Evolutionary conservation across 2,329 filamentous ascomycete genomes (phyloP).

Genomic region (Penicillium occitanis): DNA sequence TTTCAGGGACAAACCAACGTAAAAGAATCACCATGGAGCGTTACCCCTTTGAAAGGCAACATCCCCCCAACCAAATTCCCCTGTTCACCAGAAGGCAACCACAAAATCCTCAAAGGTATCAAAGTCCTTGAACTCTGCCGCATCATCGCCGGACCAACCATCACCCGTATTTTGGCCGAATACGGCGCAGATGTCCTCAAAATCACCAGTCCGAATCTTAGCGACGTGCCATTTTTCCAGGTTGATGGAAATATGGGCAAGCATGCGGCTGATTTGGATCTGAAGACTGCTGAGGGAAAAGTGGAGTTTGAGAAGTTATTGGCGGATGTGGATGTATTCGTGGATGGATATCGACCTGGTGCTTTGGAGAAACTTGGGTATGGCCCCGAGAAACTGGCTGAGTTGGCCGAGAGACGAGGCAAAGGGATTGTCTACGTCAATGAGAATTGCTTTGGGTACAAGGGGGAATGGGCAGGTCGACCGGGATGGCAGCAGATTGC

Average conservation of each 20-base stretch:
- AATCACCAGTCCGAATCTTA: constrained; percentile 65
- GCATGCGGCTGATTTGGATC: constrained; percentile 62
- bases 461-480: constrained; percentile 62
- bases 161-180: constrained; percentile 69
- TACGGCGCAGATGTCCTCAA: constrained; percentile 74
- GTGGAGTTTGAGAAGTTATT: constrained; percentile 60
- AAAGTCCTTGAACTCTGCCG: constrained; percentile 73
- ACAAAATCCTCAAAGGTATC: constrained; percentile 55
- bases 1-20: constrained; percentile 33
- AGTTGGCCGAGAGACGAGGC: constrained; percentile 55
- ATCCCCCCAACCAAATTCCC: constrained; percentile 32
- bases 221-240: constrained; percentile 71
- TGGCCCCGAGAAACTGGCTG: constrained; percentile 55
- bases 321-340: constrained; percentile 62
- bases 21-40: constrained; percentile 39
- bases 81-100: constrained; percentile 27
- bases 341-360: constrained; percentile 69
- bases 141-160: constrained; percentile 73
- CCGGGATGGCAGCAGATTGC: constrained; percentile 73
- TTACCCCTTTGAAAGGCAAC: constrained; percentile 32
- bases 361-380: constrained; percentile 65
- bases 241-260: constrained; percentile 73
- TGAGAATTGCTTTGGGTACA: constrained; percentile 70
- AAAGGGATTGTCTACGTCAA: constrained; percentile 67
- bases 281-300: constrained; percentile 58